A percentile compares a stretch with the other conserved stretches of the same genome.
Evolutionary conservation across 2,329 filamentous ascomycete species (phyloP).

Genomic region (Hypoxylon sp.): DNA sequence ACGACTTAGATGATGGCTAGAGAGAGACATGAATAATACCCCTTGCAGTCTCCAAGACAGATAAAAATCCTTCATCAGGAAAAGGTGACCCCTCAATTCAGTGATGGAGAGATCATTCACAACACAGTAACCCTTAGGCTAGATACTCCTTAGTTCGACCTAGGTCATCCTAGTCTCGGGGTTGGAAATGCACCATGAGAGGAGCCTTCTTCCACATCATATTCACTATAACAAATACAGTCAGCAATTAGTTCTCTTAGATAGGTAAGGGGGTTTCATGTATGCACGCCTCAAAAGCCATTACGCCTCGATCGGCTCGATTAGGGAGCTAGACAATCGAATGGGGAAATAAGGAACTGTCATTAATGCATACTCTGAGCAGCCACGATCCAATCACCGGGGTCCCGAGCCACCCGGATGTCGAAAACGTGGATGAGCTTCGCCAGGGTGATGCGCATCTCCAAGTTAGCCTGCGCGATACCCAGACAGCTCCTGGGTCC

Average conservation of each 20-base stretch:
- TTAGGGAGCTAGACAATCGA: background rate
- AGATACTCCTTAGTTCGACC: slow-evolving; percentile 4
- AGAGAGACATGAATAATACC: slow-evolving; percentile 33
- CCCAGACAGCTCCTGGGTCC: slow-evolving; percentile 50
- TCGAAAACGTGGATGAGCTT: slow-evolving; percentile 50
- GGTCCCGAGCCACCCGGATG: slow-evolving; percentile 36
- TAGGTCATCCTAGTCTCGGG: slow-evolving; percentile 2
- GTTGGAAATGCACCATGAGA: slow-evolving; percentile 47
- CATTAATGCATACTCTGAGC: slow-evolving; percentile 19
- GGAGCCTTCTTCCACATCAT: slow-evolving; percentile 51
- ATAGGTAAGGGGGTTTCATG: background rate
- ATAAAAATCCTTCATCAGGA: slow-evolving; percentile 1
- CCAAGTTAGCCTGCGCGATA: slow-evolving; percentile 49
- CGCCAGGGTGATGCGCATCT: slow-evolving; percentile 50
- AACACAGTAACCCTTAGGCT: background rate
- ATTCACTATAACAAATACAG: slow-evolving; percentile 28
- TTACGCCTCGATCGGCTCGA: background rate
- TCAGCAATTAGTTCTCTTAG: background rate
- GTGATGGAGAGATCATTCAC: background rate
- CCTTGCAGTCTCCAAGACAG: slow-evolving; percentile 14
- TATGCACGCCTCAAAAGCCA: background rate
- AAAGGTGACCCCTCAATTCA: background rate
- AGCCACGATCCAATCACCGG: slow-evolving; percentile 46
- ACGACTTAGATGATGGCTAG: slow-evolving; percentile 27
- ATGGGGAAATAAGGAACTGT: background rate